Evolutionary conservation across 1,284 basidiomycete species (phyloP).

Genomic region (Rhizoctonia solani): DNA sequence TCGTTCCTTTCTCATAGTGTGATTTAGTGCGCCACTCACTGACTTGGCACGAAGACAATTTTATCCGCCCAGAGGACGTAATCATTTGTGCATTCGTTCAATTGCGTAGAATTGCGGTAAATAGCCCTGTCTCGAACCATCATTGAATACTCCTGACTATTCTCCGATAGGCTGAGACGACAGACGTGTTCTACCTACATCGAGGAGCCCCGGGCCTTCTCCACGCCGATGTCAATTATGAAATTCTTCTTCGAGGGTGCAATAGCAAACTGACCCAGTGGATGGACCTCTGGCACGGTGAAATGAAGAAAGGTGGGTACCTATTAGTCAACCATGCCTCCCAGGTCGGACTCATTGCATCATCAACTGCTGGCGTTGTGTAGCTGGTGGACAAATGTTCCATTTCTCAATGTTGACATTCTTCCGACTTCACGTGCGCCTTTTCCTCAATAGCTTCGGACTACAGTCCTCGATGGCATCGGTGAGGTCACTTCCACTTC

Average conservation of each 20-base stretch:
- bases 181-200: conserved; percentile 67
- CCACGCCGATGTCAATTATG: conserved; percentile 62
- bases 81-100: conserved; percentile 74
- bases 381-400: conserved; percentile 68
- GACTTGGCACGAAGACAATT: conserved; percentile 66
- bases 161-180: conserved; percentile 64
- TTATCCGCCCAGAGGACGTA: conserved; percentile 74
- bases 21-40: conserved; percentile 67
- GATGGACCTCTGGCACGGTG: conserved; percentile 66
- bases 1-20: conserved; percentile 47
- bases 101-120: conserved; percentile 71
- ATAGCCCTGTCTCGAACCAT: conserved; percentile 41
- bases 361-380: background rate
- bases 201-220: conserved; percentile 54
- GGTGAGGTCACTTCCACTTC: conserved; percentile 48
- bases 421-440: conserved; percentile 72
- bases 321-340: background rate
- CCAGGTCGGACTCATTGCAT: background rate
- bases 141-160: background rate
- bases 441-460: conserved; percentile 81
- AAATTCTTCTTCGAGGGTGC: conserved; percentile 67
- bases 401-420: conserved; percentile 71
- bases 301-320: conserved; percentile 66
- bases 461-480: conserved; percentile 63
- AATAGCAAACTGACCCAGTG: conserved; percentile 71